phyloP scores from a whole-genome alignment of 2,329 filamentous ascomycete genomes.

The Knufia petricola region DNA sequence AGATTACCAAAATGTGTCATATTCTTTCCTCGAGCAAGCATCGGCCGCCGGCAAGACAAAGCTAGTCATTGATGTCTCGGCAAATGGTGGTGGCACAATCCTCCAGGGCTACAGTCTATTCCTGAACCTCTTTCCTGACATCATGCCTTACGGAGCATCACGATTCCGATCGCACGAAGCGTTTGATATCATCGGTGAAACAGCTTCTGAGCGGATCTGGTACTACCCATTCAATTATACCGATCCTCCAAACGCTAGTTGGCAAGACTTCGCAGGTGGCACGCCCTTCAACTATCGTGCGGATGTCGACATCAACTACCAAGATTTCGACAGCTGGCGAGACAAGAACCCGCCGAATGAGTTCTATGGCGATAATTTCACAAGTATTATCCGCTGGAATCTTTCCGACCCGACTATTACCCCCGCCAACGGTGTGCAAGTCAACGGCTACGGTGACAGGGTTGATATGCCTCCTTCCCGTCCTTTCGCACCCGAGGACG shows the following conservation, averaged over 20 bases:
- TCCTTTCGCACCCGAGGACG: conserved; percentile 49
- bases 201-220: conserved; percentile 1
- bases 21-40: conserved; percentile 38
- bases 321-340: conserved; percentile 38
- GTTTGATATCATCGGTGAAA: conserved; percentile 34
- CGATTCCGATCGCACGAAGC: conserved; percentile 44
- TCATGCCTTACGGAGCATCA: conserved; percentile 40
- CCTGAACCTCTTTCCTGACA: conserved; percentile 44
- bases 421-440: conserved; percentile 25
- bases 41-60: conserved; percentile 44
- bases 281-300: conserved; percentile 7
- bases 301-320: conserved; percentile 34
- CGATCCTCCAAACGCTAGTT: conserved; percentile 15
- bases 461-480: conserved; percentile 34
- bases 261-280: conserved; percentile 23
- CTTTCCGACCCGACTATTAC: conserved; percentile 34
- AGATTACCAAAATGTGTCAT: conserved; percentile 17
- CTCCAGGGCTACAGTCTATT: conserved; percentile 42
- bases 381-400: conserved; percentile 47
- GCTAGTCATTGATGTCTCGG: conserved; percentile 53
- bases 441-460: conserved; percentile 43
- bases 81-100: conserved; percentile 49
- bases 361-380: conserved; percentile 46
- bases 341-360: conserved; percentile 35
- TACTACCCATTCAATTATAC: conserved; percentile 22